phyloP scores from a whole-genome alignment of 1,139 yeast genomes.

The Pichia sp. region DNA sequence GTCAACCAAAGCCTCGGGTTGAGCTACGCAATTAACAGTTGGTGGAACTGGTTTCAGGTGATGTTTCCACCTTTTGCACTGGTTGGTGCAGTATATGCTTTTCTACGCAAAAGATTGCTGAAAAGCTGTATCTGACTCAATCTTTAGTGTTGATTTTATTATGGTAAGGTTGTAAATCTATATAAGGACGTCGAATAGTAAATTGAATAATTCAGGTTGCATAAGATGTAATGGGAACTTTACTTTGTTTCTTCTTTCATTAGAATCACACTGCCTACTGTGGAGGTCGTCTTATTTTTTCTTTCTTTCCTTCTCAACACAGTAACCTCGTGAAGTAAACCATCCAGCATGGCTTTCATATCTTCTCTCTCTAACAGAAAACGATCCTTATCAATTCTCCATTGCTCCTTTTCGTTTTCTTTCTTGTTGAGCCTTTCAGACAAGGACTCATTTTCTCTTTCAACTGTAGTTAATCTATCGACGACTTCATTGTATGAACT shows the following conservation, averaged over 20 bases:
- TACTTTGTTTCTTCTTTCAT: neutral
- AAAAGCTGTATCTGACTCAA: neutral
- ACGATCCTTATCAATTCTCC: constrained; percentile 21
- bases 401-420: constrained; percentile 12
- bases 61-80: constrained; percentile 58
- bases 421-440: neutral
- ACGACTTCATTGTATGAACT: constrained; percentile 23
- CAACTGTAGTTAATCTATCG: constrained; percentile 19
- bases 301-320: constrained; percentile 19
- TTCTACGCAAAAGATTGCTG: constrained; percentile 3
- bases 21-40: neutral
- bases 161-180: constrained; percentile 1
- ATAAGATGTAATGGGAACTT: neutral
- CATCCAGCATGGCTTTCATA: constrained; percentile 25
- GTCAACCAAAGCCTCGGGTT: neutral
- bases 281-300: constrained; percentile 2
- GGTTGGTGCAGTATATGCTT: constrained; percentile 43
- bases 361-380: constrained; percentile 25
- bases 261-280: constrained; percentile 6
- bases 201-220: neutral
- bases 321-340: constrained; percentile 23
- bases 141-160: neutral
- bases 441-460: constrained; percentile 16
- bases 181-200: constrained; percentile 2
- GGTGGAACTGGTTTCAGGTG: constrained; percentile 39